These are phyloP conservation scores for Cladobotryum mycophilum DNA, from an alignment of 2,329 filamentous ascomycete species.

Conservation along the genomic window DNA sequence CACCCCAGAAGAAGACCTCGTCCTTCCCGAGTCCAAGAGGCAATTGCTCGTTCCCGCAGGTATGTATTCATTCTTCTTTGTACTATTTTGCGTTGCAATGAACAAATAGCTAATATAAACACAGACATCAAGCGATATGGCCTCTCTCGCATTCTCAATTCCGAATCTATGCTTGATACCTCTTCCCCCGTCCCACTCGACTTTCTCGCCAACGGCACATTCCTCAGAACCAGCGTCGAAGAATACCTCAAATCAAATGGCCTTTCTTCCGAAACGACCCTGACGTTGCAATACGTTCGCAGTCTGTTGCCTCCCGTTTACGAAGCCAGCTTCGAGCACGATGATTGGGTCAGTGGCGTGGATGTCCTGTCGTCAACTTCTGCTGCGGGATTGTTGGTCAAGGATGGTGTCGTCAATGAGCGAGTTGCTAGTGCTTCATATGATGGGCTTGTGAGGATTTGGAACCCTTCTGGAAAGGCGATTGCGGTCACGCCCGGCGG, in stretches of 20 bases:
- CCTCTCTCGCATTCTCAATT: conserved; percentile 64
- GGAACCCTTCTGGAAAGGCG: conserved; percentile 83
- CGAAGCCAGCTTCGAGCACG: conserved; percentile 89
- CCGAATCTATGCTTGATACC: conserved; percentile 63
- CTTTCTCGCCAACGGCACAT: conserved; percentile 91
- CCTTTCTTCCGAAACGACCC: conserved; percentile 78
- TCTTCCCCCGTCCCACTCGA: conserved; percentile 71
- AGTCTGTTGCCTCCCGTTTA: conserved; percentile 84
- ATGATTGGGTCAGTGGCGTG: conserved; percentile 90
- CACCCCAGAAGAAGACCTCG: conserved; percentile 54
- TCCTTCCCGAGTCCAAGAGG: conserved; percentile 55
- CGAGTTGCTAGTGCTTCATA: conserved; percentile 88
- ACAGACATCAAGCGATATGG: conserved; percentile 64
- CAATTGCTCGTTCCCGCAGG: conserved; percentile 58
- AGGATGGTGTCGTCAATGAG: conserved; percentile 23
- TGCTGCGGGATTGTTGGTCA: conserved; percentile 45
- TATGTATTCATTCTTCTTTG: conserved; percentile 20
- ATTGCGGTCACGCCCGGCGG: conserved; percentile 67
- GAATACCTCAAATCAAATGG: conserved; percentile 83
- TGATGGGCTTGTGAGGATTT: conserved; percentile 81
- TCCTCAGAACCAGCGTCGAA: conserved; percentile 81
- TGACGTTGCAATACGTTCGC: conserved; percentile 88
- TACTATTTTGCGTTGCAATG: background rate
- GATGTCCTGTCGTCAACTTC: conserved; percentile 71
- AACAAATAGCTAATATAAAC: conserved; percentile 2